Base-by-base conservation (phyloP, 1,284 basidiomycete genomes). In the Ustilago curta region DNA sequence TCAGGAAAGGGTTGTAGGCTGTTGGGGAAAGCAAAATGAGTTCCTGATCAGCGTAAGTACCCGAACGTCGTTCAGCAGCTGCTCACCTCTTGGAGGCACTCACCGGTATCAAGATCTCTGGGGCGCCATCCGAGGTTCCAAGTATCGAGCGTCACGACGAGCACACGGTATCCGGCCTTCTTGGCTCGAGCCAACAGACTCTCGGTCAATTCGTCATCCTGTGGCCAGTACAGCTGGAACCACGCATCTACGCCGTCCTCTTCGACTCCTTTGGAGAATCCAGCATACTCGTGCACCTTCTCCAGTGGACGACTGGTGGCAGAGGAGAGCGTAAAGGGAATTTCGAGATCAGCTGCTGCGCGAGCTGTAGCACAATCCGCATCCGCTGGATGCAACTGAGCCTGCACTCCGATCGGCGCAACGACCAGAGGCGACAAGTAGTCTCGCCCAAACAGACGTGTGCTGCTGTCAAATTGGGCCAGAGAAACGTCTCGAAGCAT, bases 151-250 rank as follows among this genome's bases (percentile, higher is more conserved):
- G 80, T 82, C n/a, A 82, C 76, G 49, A 93, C 88, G 32, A 93
- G 89, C 21, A 89, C 89, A 8, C 86, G 88, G 85, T 88, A 93
- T 2, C 91, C 90, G 32, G 85, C 88, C 7, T 86, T 87, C 80
- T 92, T 91, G 45, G 90, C 91, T 14, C 91, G 88, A 5, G 83
- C 83, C 14, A 93, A 87, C 27, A 93, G 74, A 18, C 90, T 91
- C 21, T 89, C 83, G 0, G 91, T 91, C 9, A 92, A 83, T 2
- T 90, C 90, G 65, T 90, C 86, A 42, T 88, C 86, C 25, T 84
- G 84, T 1, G 91, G 91, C 91, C 88, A 84, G 69, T 83, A 82
- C 29, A 82, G 76, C 69, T 82, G 80, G 70, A 77, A 83, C 72
- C 76, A 81, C 8, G 69, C 76, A 50, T 79, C 71, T 12, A 57